Percentiles rank a stretch among this genome's conserved stretches.
phyloP scores from a whole-genome alignment of 2,329 filamentous ascomycete species.

The Sporothrix schenckii region DNA sequence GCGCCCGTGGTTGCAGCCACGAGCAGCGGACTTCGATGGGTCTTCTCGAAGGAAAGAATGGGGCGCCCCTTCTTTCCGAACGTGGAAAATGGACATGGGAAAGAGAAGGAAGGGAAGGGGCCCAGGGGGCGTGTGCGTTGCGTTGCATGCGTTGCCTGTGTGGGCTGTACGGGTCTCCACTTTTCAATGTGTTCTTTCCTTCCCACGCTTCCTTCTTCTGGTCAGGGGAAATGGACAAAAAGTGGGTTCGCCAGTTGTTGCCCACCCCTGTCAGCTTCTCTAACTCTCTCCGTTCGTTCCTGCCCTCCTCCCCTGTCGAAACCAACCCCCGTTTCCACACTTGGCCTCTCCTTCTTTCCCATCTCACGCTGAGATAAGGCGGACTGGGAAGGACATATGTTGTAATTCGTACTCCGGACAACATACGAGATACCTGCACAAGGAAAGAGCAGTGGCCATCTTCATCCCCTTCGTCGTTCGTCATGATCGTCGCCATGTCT shows the following conservation, averaged over 20 bases:
- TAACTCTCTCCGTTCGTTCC: not conserved
- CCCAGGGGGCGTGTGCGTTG: not conserved
- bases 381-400: too few relatives aligned
- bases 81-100: not conserved
- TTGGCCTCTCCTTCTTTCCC: not conserved
- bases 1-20: not conserved
- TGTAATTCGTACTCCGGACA: too few relatives aligned
- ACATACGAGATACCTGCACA: too few relatives aligned
- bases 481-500: not conserved
- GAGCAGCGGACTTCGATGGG: slow-evolving; percentile 13
- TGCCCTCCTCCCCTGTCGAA: not conserved
- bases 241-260: slow-evolving; percentile 1
- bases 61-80: not conserved
- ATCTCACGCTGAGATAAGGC: not conserved
- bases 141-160: slow-evolving; percentile 2
- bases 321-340: slow-evolving; percentile 17
- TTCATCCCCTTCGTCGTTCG: not conserved
- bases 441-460: slow-evolving; percentile 11
- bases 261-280: not conserved
- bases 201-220: not conserved
- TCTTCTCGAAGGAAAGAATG: slow-evolving; percentile 30
- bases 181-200: not conserved
- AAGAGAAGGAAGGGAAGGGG: not conserved
- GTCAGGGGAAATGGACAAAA: slow-evolving; percentile 3
- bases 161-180: slow-evolving; percentile 1